A percentile compares a stretch with the other conserved stretches of the same genome.
Conservation (phyloP, 2,329 filamentous ascomycete species). For the Sarocladium oryzae region DNA sequence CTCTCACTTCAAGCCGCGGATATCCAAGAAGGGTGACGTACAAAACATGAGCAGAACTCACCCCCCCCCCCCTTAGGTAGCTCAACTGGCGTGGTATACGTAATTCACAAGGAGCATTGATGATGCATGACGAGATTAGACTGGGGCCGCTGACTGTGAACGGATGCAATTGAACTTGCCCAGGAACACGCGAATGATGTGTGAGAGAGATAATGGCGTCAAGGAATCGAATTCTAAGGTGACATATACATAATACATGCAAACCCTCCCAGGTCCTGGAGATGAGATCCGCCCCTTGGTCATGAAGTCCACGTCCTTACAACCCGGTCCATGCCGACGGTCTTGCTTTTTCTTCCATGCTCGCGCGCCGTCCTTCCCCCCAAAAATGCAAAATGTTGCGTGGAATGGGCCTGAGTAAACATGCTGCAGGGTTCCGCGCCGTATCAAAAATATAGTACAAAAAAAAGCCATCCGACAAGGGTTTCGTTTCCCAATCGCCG, state of each 20-base stretch:
- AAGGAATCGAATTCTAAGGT: constrained; percentile 18
- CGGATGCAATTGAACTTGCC: no score
- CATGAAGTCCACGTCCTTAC: not conserved
- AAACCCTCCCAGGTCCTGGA: constrained; percentile 19
- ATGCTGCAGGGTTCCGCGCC: not conserved
- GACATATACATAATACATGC: constrained; percentile 20
- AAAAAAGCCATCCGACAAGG: not conserved
- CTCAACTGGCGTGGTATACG: not conserved
- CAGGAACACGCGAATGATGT: no score
- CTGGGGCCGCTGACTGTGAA: no score
- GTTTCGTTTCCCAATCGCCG: not conserved
- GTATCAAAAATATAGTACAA: constrained; percentile 3
- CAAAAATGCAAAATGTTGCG: not conserved
- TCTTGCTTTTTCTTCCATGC: constrained; percentile 2
- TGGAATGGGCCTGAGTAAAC: constrained; percentile 2
- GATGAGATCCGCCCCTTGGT: constrained; percentile 21
- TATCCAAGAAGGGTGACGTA: not conserved
- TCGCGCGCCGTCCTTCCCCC: not conserved
- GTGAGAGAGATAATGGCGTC: constrained; percentile 16
- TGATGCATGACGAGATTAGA: no score
- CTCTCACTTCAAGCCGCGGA: not conserved
- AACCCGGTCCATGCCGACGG: not conserved
- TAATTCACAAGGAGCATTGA: no score
- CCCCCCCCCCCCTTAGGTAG: constrained; percentile 4
- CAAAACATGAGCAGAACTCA: not conserved